Evolutionary conservation across 169 alveolate species (phyloP).

Genomic region (Plasmodium adleri): DNA sequence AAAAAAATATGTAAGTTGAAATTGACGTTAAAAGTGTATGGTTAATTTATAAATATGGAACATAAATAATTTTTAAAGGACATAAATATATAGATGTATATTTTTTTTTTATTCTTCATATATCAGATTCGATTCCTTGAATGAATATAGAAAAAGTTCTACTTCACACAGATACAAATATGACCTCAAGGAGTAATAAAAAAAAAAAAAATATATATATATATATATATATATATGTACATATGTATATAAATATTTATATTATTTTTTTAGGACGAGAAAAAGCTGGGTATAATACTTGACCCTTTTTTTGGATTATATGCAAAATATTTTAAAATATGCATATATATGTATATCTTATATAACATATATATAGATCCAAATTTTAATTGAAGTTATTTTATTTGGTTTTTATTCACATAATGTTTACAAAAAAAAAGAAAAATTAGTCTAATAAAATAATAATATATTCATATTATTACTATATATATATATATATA

Average conservation of each 20-base stretch:
- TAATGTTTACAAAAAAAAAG: too few relatives aligned
- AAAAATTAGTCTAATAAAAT: too few relatives aligned
- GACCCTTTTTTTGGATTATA: too few relatives aligned
- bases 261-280: constrained; percentile 26
- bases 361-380: too few relatives aligned
- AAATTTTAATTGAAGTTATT: too few relatives aligned
- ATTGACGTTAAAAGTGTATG: too few relatives aligned
- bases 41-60: neutral
- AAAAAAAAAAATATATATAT: too few relatives aligned
- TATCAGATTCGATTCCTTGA: constrained; percentile 62
- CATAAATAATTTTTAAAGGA: neutral
- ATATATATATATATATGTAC: neutral
- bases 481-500: neutral
- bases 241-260: constrained; percentile 1
- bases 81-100: neutral
- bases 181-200: constrained; percentile 33
- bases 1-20: constrained; percentile 37
- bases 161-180: constrained; percentile 59
- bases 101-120: constrained; percentile 5
- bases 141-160: constrained; percentile 57
- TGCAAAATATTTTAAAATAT: too few relatives aligned
- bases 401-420: too few relatives aligned
- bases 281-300: constrained; percentile 35
- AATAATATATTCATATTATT: too few relatives aligned
- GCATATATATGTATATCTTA: too few relatives aligned